Evolutionary conservation across 345 rosid species (phyloP), one percentile per base, ranked within the genome.

Genomic region (Odontarrhena argentea): DNA sequence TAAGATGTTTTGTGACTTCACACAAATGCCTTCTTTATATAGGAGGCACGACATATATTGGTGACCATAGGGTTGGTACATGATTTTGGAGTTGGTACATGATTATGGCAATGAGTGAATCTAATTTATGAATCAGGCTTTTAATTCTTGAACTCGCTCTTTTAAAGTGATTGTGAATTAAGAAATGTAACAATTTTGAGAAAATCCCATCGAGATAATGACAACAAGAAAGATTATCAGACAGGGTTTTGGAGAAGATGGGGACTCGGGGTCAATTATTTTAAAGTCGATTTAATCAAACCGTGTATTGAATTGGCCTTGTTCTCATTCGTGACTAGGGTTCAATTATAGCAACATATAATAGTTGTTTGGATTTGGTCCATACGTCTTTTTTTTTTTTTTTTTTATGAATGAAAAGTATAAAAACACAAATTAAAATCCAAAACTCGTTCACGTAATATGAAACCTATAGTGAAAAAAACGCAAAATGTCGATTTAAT

Each of bases 181-280:
- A 9, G 44, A 36, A 25, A 32, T 9, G 9, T 61, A 35, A 15
- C 56, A 12, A 46, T 8, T 35, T 24, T 9, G 12, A 65, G 43
- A 42, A 30, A 53, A 52, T 12, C 52, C 62, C 68, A 70, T 24
- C 13, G 24, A 63, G 51, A 38, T 11, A 48, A 63, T n/a, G 56
- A 46, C 64, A 63, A 63, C 15, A 5, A 55, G 49, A 55, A 63
- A 71, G 57, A 55, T 41, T 50, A 63, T 55, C 64, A 63, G 75
- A 63, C 75, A 71, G 10, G 42, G n/a, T 15, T 42, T 71, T n/a
- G 63, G 43, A 36, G 34, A 45, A 54, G 69, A 55, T 70, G 15
- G 56, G 4, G 68, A 54, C 75, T 46, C 55, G 69, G 69, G 9
- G 75, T 63, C 49, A 45, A 54, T 61, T 2, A 42, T 70, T 34